Evolutionary conservation across 192 early-diverging fungal genomes (phyloP).

Genomic region (Coemansia sp.): DNA sequence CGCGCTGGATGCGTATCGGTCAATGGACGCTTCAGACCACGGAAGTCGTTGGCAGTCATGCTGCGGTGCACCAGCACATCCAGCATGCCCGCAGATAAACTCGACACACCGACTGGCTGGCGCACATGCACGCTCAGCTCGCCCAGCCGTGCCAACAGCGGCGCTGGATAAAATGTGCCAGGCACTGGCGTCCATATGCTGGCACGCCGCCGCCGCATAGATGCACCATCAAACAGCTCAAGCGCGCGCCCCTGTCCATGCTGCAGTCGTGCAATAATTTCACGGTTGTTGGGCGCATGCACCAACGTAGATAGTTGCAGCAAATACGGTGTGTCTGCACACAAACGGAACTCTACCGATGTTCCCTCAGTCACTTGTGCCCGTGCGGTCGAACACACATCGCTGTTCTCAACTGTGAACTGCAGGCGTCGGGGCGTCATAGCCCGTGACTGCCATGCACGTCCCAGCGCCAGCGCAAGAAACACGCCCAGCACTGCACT

Average conservation of each 20-base stretch:
- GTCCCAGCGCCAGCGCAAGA: conserved; percentile 14
- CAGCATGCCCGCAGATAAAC: conserved; percentile 14
- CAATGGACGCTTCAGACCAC: conserved; percentile 30
- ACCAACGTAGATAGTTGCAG: conserved; percentile 15
- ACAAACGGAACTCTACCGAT: conserved; percentile 22
- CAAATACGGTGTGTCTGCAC: conserved; percentile 20
- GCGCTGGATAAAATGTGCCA: conserved; percentile 41
- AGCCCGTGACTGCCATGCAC: conserved; percentile 39
- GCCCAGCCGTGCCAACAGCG: conserved; percentile 28
- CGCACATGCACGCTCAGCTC: conserved; percentile 28
- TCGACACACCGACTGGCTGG: conserved; percentile 40
- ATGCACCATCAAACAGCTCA: conserved; percentile 34
- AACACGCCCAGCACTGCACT: conserved; percentile 16
- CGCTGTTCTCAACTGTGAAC: conserved; percentile 9
- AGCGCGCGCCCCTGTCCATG: conserved; percentile 10
- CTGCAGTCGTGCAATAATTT: conserved; percentile 32
- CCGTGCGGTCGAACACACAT: conserved; percentile 26
- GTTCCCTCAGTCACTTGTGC: conserved; percentile 9
- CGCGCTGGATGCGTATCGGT: conserved; percentile 14
- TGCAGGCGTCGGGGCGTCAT: not conserved
- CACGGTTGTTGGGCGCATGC: conserved; percentile 26
- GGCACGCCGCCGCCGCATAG: conserved; percentile 15
- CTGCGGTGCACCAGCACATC: conserved; percentile 43
- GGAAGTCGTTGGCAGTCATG: conserved; percentile 49
- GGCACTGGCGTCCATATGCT: conserved; percentile 39